Evolutionary conservation across 208 protist species (phyloP), one percentile per base, ranked within the genome.

Genomic region (Strigomonas culicis): DNA sequence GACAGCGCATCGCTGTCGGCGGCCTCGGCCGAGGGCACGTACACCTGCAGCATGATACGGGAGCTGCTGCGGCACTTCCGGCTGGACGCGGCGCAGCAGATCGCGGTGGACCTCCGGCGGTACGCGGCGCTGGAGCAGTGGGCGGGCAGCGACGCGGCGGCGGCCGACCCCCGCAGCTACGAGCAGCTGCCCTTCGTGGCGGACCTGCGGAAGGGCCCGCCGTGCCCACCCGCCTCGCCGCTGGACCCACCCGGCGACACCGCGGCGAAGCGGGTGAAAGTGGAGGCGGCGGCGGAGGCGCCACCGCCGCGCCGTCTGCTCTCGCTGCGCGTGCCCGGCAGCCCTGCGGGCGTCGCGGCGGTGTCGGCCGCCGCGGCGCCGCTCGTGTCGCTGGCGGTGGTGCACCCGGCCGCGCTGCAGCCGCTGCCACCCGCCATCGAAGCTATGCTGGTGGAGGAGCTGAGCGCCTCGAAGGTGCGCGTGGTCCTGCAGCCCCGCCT

Each of bases 401-500:
- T 74, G 51, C 56, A 69, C 13, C 70, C 43, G 17, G 51, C 31
- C 34, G n/a, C 78, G 8, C 32, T 68, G 41, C 70, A 41, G 15
- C 77, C 83, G 36, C 74, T 95, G 28, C 86, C 88, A 2, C 49
- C 22, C 24, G 64, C 59, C 30, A 74, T 95, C 21, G 70, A 79
- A 59, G 59, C 57, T 39, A 79, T 93, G 73, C 68, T 95, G 7
- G 25, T 19, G 15, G 86, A 93, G 67, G 90, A 95, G 64, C 79
- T 83, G 56, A 64, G 34, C 24, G 74, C 90, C 10, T 83, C 80
- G 36, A 72, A 72, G 2, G 71, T 95, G 58, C 82, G 81, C n/a
- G 82, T 95, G 28, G 86, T 93, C 3, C 79, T 95, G 49, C 86
- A 95, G 70, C 90, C 86, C 0, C 72, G 80, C 11, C 71, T 93